Conservation (phyloP, 345 rosid genomes). For the Gossypium longicalyx region DNA sequence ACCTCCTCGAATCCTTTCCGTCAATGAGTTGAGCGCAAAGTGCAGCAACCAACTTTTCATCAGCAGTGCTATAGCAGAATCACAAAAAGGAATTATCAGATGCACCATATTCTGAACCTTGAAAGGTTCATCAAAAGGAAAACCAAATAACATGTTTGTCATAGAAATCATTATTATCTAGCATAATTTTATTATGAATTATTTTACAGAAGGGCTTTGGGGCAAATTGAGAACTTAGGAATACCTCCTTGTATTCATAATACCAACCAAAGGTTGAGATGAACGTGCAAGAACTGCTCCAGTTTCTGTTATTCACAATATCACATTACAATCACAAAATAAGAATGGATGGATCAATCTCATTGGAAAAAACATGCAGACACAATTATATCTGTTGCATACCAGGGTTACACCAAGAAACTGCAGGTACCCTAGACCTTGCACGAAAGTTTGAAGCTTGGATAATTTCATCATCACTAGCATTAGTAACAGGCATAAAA, state of each 20-base stretch:
- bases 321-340: slow-evolving; percentile 23
- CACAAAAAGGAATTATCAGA: slow-evolving; percentile 7
- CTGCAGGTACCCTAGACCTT: slow-evolving; percentile 76
- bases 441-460: slow-evolving; percentile 93
- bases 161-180: background rate
- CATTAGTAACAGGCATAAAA: slow-evolving; percentile 24
- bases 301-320: slow-evolving; percentile 39
- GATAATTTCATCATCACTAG: slow-evolving; percentile 76
- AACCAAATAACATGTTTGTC: slow-evolving; percentile 10
- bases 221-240: slow-evolving; percentile 15
- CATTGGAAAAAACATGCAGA: background rate
- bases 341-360: slow-evolving; percentile 15
- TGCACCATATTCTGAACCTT: slow-evolving; percentile 18
- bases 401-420: slow-evolving; percentile 98
- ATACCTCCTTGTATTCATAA: slow-evolving; percentile 96
- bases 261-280: slow-evolving; percentile 94
- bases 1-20: slow-evolving; percentile 51
- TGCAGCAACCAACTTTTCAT: slow-evolving; percentile 95
- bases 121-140: slow-evolving; percentile 1
- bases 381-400: slow-evolving; percentile 22
- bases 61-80: slow-evolving; percentile 55
- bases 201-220: background rate
- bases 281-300: slow-evolving; percentile 99
- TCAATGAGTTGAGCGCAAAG: slow-evolving; percentile 66
- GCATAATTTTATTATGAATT: slow-evolving; percentile 3